These are phyloP conservation scores for Kwoniella dendrophila DNA, from an alignment of 768 basidiomycete genomes.

Conservation along the genomic window DNA sequence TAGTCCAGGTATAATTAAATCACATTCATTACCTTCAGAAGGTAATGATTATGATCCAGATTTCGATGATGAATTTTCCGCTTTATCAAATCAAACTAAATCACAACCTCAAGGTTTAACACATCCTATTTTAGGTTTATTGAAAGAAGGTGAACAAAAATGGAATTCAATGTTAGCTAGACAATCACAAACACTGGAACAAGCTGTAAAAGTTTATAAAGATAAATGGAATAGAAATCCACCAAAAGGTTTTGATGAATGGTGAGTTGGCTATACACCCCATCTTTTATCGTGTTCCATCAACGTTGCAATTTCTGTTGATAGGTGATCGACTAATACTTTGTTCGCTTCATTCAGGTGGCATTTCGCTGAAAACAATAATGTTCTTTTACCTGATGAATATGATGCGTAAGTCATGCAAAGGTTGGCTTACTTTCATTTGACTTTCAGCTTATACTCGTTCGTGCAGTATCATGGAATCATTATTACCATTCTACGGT, in stretches of 20 bases:
- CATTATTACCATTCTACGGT: conserved; percentile 54
- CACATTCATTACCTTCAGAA: conserved; percentile 24
- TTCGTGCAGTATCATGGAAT: conserved; percentile 51
- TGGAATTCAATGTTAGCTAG: conserved; percentile 68
- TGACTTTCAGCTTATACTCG: not conserved
- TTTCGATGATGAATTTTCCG: conserved; percentile 34
- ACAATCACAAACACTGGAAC: conserved; percentile 77
- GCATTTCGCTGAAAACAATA: conserved; percentile 47
- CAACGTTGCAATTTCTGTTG: not conserved
- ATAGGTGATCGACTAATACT: too few relatives aligned
- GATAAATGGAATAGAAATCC: conserved; percentile 75
- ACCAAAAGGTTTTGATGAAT: conserved; percentile 85
- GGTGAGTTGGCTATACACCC: conserved; percentile 61
- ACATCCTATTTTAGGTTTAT: conserved; percentile 80
- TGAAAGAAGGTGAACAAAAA: conserved; percentile 76
- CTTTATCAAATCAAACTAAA: conserved; percentile 21
- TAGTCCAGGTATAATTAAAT: conserved; percentile 44
- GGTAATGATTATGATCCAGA: conserved; percentile 33
- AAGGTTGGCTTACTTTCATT: not conserved
- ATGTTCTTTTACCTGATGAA: conserved; percentile 56
- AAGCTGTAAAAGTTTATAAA: conserved; percentile 80
- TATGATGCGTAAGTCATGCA: conserved; percentile 48
- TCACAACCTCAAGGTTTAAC: conserved; percentile 33
- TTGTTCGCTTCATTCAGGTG: conserved; percentile 51
- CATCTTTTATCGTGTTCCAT: too few relatives aligned